Percentiles rank a stretch among this genome's conserved stretches.
These are phyloP conservation scores for Carex kokanica DNA, from an alignment of 176 grass and related monocot genomes.

Conservation along the genomic window DNA sequence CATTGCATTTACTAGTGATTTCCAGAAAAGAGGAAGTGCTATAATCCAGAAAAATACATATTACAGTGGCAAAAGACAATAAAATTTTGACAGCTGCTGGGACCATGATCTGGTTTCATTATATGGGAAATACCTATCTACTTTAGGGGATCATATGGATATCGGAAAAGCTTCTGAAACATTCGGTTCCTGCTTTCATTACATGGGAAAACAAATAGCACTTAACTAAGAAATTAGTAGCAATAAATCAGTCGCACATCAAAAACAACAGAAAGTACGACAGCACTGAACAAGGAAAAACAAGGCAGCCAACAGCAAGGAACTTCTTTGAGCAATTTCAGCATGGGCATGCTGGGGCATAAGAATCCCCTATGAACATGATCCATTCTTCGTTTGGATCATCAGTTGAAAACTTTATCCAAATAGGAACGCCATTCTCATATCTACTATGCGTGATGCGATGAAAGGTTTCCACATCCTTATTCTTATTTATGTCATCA, in stretches of 20 bases:
- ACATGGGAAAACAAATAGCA: background rate
- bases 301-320: background rate
- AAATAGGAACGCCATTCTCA: slow-evolving; percentile 26
- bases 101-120: too few relatives aligned
- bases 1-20: background rate
- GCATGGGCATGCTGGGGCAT: background rate
- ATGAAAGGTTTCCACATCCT: slow-evolving; percentile 13
- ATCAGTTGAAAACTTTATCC: slow-evolving; percentile 31
- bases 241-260: background rate
- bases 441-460: slow-evolving; percentile 24
- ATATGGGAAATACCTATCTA: too few relatives aligned
- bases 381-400: slow-evolving; percentile 38
- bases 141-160: too few relatives aligned
- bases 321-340: background rate
- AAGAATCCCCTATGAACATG: background rate
- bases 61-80: background rate
- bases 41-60: background rate
- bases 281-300: too few relatives aligned
- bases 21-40: background rate
- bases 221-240: background rate
- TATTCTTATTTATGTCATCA: slow-evolving; percentile 17
- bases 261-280: too few relatives aligned
- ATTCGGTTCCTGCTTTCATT: background rate
- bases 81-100: background rate
- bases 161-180: background rate